Conservation (phyloP, 192 early-diverging fungal genomes). For the Linnemannia zychae region DNA sequence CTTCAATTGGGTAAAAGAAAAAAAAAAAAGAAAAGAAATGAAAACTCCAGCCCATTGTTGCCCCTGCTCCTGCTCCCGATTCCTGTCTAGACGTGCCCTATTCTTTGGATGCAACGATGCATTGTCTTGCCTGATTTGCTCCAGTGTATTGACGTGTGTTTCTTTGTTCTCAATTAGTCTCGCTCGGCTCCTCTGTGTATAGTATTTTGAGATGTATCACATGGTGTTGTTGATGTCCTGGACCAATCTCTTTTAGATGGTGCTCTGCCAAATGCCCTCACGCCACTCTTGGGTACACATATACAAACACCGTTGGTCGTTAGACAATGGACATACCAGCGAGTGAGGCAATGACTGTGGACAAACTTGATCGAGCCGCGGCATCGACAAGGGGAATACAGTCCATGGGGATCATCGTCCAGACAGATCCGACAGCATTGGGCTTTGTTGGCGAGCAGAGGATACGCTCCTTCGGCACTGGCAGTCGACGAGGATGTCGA, state of each 20-base stretch:
- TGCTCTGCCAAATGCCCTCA: neutral
- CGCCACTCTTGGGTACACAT: conserved; percentile 1
- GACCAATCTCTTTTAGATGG: neutral
- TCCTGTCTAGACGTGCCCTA: too few species aligned
- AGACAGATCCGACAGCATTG: conserved; percentile 54
- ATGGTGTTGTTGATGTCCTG: conserved; percentile 2
- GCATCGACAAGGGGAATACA: conserved; percentile 48
- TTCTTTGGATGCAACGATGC: neutral
- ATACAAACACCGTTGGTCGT: too few species aligned
- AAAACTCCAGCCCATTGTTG: too few species aligned
- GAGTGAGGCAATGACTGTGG: conserved; percentile 50
- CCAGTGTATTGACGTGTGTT: neutral
- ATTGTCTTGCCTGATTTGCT: neutral
- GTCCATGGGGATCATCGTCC: conserved; percentile 49
- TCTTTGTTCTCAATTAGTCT: neutral
- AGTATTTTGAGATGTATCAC: neutral
- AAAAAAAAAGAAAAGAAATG: too few species aligned
- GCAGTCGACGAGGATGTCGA: neutral
- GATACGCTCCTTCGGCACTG: neutral
- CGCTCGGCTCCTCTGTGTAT: neutral
- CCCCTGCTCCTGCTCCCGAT: neutral
- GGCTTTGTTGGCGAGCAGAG: conserved; percentile 23
- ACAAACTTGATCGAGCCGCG: conserved; percentile 57
- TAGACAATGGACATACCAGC: conserved; percentile 35
- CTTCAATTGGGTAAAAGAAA: too few species aligned